phyloP scores from a whole-genome alignment of 2,329 filamentous ascomycete species.

The Hypocreales sp. region DNA sequence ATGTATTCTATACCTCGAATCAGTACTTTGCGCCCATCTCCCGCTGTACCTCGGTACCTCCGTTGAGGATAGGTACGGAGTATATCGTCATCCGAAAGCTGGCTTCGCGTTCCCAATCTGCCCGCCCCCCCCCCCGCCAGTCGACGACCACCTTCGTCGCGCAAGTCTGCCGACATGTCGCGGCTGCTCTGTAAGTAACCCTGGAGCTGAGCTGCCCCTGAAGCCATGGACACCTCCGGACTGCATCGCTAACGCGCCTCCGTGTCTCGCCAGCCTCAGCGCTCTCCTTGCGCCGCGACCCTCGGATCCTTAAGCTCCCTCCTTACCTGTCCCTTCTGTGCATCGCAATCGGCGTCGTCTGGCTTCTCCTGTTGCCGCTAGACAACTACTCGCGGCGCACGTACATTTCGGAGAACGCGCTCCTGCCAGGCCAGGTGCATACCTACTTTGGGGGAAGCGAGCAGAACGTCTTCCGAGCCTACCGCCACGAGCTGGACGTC shows the following conservation, averaged over 20 bases:
- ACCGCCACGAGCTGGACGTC: constrained; percentile 64
- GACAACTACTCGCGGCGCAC: constrained; percentile 83
- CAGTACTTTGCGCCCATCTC: too few species aligned
- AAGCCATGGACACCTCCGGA: too few species aligned
- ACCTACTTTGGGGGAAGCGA: constrained; percentile 96
- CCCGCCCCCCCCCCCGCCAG: too few species aligned
- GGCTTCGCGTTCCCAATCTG: too few species aligned
- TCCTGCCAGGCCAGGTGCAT: constrained; percentile 90
- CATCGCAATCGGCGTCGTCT: constrained; percentile 70
- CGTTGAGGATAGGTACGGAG: too few species aligned
- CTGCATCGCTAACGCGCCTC: background rate
- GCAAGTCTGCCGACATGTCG: constrained; percentile 24
- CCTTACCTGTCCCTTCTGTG: constrained; percentile 78
- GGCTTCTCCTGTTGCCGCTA: constrained; percentile 80
- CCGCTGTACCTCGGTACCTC: too few species aligned
- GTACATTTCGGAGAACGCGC: constrained; percentile 94
- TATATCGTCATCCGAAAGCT: too few species aligned
- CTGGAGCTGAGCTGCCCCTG: too few species aligned
- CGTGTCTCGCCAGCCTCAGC: constrained; percentile 36
- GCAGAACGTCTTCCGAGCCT: constrained; percentile 85
- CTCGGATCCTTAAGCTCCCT: constrained; percentile 67
- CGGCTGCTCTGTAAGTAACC: constrained; percentile 34
- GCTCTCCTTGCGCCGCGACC: constrained; percentile 61
- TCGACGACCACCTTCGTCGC: background rate
- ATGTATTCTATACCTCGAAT: too few species aligned